Percentiles rank a stretch among this genome's conserved stretches.
phyloP scores from a whole-genome alignment of 192 early-diverging fungal genomes.

The Umbelopsis ramanniana region DNA sequence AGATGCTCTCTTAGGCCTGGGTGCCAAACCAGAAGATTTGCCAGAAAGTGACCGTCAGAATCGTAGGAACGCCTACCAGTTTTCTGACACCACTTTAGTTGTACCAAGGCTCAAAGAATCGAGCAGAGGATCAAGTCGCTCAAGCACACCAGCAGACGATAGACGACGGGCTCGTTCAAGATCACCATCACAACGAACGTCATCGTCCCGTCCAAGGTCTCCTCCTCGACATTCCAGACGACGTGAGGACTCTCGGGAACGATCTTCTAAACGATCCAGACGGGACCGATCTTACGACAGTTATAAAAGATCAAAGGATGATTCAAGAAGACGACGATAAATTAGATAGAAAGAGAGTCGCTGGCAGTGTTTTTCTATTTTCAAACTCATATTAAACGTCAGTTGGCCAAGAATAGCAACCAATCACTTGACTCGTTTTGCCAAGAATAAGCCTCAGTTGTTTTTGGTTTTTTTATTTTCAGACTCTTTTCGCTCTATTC shows the following conservation, averaged over 20 bases:
- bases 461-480: conserved; percentile 19
- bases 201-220: not conserved
- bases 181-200: not conserved
- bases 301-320: not conserved
- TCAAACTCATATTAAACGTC: not conserved
- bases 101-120: conserved; percentile 14
- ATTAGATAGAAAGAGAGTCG: not conserved
- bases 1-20: conserved; percentile 81
- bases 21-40: conserved; percentile 70
- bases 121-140: conserved; percentile 4
- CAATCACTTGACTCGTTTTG: conserved; percentile 21
- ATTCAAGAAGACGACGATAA: not conserved
- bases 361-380: not conserved
- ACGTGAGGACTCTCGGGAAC: not conserved
- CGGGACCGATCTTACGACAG: not conserved
- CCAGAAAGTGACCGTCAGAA: conserved; percentile 40
- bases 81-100: conserved; percentile 37
- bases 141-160: not conserved
- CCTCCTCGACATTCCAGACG: not conserved
- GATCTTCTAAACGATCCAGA: not conserved
- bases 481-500: conserved; percentile 15
- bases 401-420: conserved; percentile 5
- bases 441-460: conserved; percentile 21
- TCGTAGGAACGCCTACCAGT: conserved; percentile 24
- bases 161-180: conserved; percentile 1